These are phyloP conservation scores for Yarrowia sp. DNA, from an alignment of 805 yeast species.

Conservation along the genomic window DNA sequence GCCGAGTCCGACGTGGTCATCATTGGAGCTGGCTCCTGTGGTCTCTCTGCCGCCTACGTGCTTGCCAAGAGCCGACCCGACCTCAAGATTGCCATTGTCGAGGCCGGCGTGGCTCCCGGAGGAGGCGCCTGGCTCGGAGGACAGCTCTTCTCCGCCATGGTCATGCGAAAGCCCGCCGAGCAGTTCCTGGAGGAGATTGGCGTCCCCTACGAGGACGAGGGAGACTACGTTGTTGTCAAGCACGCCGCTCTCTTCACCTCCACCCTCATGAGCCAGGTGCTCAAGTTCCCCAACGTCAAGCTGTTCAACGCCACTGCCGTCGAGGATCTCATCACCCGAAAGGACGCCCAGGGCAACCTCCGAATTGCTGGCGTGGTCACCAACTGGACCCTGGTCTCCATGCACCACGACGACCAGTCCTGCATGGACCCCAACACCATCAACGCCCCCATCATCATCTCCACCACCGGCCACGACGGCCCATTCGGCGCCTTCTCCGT, in stretches of 20 bases:
- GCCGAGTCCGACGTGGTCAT: conserved; percentile 78
- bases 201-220: conserved; percentile 76
- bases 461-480: conserved; percentile 84
- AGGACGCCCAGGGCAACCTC: conserved; percentile 61
- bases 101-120: conserved; percentile 77
- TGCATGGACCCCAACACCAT: conserved; percentile 86
- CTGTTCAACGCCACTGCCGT: conserved; percentile 82
- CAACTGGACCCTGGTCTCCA: conserved; percentile 80
- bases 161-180: conserved; percentile 81
- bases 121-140: conserved; percentile 86
- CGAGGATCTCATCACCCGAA: conserved; percentile 78
- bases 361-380: conserved; percentile 82
- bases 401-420: conserved; percentile 77
- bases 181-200: conserved; percentile 67
- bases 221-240: conserved; percentile 79
- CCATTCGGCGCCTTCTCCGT: conserved; percentile 83
- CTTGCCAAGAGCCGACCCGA: conserved; percentile 78
- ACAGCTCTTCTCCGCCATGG: conserved; percentile 78
- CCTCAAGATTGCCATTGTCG: conserved; percentile 73
- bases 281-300: conserved; percentile 75
- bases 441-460: conserved; percentile 66
- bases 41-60: conserved; percentile 76
- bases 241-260: conserved; percentile 82
- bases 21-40: conserved; percentile 81
- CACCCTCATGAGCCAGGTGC: conserved; percentile 70